Percentiles rank a stretch among this genome's conserved stretches.
phyloP scores from a whole-genome alignment of 192 early-diverging fungal genomes.

The Coemansia sp. region DNA sequence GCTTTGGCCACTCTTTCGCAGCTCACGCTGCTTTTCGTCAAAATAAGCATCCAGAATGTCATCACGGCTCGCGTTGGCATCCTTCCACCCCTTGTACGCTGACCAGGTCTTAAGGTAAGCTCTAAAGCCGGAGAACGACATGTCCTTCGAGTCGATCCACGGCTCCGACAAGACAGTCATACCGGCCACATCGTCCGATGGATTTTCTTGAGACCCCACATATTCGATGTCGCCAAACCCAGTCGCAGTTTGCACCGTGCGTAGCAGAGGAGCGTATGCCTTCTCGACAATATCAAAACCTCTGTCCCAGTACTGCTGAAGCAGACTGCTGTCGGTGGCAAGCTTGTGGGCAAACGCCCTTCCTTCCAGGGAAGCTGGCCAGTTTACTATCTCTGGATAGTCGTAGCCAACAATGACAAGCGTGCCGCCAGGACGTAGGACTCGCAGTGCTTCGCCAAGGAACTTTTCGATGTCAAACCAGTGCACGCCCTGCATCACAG shows the following conservation, averaged over 20 bases:
- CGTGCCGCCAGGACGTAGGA: conserved; percentile 38
- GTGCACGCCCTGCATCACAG: conserved; percentile 44
- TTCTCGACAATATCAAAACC: conserved; percentile 19
- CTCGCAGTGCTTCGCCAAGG: conserved; percentile 26
- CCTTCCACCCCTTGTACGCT: conserved; percentile 32
- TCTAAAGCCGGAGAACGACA: conserved; percentile 16
- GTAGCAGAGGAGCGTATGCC: conserved; percentile 11
- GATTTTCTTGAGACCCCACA: conserved; percentile 11
- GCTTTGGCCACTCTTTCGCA: conserved; percentile 2
- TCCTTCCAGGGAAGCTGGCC: conserved; percentile 18
- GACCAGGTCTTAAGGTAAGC: conserved; percentile 41
- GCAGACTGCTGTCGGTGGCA: conserved; percentile 10
- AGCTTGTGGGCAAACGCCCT: conserved; percentile 16
- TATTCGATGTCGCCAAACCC: conserved; percentile 14
- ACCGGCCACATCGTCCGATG: not conserved
- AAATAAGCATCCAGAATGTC: conserved; percentile 24
- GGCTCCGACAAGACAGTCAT: conserved; percentile 13
- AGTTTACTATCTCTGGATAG: conserved; percentile 22
- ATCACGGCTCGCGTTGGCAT: conserved; percentile 3
- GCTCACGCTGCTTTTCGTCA: conserved; percentile 10
- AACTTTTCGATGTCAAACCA: conserved; percentile 28
- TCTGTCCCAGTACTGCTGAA: conserved; percentile 21
- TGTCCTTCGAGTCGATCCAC: conserved; percentile 17
- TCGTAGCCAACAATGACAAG: conserved; percentile 37
- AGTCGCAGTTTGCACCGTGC: not conserved